Conservation (phyloP, 169 alveolate genomes). For the Eimeria acervulina region DNA sequence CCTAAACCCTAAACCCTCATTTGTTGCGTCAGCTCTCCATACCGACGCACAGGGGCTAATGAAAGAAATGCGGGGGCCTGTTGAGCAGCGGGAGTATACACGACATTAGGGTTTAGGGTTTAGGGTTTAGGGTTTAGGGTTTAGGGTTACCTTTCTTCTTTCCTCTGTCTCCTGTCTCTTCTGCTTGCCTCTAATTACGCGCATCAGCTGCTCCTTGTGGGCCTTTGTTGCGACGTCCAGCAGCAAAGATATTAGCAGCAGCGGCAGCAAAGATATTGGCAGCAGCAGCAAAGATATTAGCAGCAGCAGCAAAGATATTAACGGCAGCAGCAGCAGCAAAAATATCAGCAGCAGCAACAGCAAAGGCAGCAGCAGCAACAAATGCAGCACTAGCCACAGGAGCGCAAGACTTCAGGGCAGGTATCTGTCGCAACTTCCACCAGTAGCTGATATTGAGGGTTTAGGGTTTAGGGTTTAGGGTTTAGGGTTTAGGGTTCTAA, state of each 20-base stretch:
- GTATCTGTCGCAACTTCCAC: background rate
- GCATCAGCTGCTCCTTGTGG: conserved; percentile 50
- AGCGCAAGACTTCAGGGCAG: no score
- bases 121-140: conserved; percentile 19
- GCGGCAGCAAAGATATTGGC: conserved; percentile 19
- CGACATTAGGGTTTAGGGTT: background rate
- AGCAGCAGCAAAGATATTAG: background rate
- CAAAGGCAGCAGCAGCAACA: background rate
- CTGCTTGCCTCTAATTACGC: background rate
- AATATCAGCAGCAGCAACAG: background rate
- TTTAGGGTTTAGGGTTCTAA: conserved; percentile 21
- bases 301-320: background rate
- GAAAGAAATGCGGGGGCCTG: background rate
- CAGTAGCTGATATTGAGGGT: background rate
- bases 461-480: conserved; percentile 44
- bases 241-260: conserved; percentile 14
- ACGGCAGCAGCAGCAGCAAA: conserved; percentile 3
- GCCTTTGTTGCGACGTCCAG: conserved; percentile 40
- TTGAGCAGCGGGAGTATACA: background rate
- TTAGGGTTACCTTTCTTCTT: conserved; percentile 12
- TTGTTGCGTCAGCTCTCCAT: background rate
- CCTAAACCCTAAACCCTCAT: background rate
- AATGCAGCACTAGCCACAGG: background rate
- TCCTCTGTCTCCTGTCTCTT: background rate
- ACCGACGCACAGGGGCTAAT: background rate